A percentile compares a stretch with the other conserved stretches of the same genome.
phyloP scores from a whole-genome alignment of 2,329 filamentous ascomycete genomes.

The Malbranchea cinnamomea region DNA sequence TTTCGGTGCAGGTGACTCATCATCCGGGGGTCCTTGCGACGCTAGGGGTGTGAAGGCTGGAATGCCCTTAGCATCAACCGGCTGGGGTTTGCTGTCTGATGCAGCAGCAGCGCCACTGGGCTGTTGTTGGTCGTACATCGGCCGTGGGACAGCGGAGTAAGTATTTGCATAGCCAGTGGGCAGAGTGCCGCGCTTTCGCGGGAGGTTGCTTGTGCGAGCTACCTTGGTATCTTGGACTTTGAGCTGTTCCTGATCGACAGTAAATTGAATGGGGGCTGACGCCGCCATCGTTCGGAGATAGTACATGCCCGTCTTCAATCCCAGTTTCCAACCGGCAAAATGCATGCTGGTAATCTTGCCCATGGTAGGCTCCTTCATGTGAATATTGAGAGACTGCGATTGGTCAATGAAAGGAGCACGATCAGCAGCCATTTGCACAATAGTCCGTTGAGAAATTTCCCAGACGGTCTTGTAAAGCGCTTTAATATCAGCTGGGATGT shows the following conservation, averaged over 20 bases:
- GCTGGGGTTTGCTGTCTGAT: constrained; percentile 40
- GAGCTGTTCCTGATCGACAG: constrained; percentile 90
- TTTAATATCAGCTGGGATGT: constrained; percentile 92
- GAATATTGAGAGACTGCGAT: constrained; percentile 97
- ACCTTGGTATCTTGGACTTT: constrained; percentile 72
- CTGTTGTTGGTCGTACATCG: constrained; percentile 39
- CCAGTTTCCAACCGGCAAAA: constrained; percentile 97
- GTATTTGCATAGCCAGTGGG: constrained; percentile 43
- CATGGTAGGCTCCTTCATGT: constrained; percentile 99
- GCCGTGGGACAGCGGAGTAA: constrained; percentile 47
- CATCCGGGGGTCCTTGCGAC: constrained; percentile 46
- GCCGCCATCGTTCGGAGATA: constrained; percentile 97
- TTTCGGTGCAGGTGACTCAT: constrained; percentile 48
- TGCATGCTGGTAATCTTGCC: constrained; percentile 99
- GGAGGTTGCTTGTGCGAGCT: constrained; percentile 41
- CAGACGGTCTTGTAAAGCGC: constrained; percentile 98
- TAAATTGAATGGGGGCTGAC: constrained; percentile 95
- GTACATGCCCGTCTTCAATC: constrained; percentile 99
- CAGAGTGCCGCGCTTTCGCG: constrained; percentile 56
- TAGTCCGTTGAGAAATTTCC: constrained; percentile 93
- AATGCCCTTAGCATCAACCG: constrained; percentile 45
- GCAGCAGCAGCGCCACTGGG: constrained; percentile 19
- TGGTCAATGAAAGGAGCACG: constrained; percentile 98
- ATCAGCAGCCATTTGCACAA: constrained; percentile 96
- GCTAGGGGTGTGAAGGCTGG: constrained; percentile 53